Percentiles rank a stretch among this genome's conserved stretches.
Conservation (phyloP, 371 early-diverging fungal species). For the Haplosporangium sp. region DNA sequence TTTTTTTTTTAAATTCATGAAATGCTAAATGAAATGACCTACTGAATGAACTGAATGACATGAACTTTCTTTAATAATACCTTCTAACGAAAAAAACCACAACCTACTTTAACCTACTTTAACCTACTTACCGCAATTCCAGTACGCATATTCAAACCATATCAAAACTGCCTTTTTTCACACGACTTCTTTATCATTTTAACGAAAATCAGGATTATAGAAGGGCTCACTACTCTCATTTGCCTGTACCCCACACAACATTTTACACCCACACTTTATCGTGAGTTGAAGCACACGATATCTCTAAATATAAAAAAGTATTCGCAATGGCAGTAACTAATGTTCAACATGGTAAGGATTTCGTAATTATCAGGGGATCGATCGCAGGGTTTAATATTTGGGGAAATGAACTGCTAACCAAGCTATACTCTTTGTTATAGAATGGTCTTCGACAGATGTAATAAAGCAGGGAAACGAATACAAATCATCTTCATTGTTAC, state of each 20-base stretch:
- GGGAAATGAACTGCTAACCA: background rate
- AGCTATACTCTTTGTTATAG: background rate
- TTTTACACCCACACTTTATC: background rate
- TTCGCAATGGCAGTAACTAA: slow-evolving; percentile 24
- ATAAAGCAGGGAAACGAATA: slow-evolving; percentile 13
- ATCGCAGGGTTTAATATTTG: background rate
- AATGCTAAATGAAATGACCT: background rate
- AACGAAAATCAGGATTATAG: slow-evolving; percentile 7
- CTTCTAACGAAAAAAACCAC: background rate
- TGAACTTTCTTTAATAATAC: background rate
- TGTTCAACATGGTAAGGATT: slow-evolving; percentile 29
- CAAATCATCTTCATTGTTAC: slow-evolving; percentile 28
- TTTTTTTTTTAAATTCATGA: background rate
- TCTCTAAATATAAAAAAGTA: too few relatives aligned
- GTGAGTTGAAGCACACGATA: background rate
- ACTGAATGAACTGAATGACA: slow-evolving; percentile 4
- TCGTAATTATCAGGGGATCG: background rate
- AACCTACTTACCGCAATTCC: background rate
- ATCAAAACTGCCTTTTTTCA: background rate
- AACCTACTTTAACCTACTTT: background rate
- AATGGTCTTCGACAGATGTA: slow-evolving; percentile 33
- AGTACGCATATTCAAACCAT: background rate
- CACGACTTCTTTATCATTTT: background rate
- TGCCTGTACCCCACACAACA: slow-evolving; percentile 3
- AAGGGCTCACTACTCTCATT: slow-evolving; percentile 20